phyloP scores from a whole-genome alignment of 768 basidiomycete genomes.

The Boletus insuetus region DNA sequence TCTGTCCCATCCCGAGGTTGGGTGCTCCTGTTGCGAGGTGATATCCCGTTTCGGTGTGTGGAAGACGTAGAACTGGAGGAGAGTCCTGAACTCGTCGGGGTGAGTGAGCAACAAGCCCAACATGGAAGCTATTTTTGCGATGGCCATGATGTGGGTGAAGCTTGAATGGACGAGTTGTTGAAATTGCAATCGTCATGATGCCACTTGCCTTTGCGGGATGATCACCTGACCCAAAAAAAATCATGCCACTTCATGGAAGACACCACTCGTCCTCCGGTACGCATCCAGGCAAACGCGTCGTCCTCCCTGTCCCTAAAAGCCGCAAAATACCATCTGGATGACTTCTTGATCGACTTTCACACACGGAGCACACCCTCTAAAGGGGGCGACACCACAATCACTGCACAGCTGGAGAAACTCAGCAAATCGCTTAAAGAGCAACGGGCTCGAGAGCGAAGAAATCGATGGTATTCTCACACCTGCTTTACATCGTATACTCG shows the following conservation, averaged over 20 bases:
- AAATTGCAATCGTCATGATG: neutral
- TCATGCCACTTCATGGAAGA: slow-evolving; percentile 40
- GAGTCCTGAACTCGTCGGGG: slow-evolving; percentile 77
- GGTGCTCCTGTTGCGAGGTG: slow-evolving; percentile 66
- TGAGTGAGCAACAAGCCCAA: slow-evolving; percentile 70
- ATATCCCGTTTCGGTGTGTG: slow-evolving; percentile 84
- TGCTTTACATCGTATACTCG: neutral
- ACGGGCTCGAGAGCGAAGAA: slow-evolving; percentile 25
- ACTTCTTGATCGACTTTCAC: slow-evolving; percentile 50
- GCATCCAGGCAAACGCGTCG: slow-evolving; percentile 39
- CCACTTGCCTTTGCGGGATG: neutral
- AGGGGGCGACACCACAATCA: slow-evolving; percentile 53
- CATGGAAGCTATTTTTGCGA: slow-evolving; percentile 57
- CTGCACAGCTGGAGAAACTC: slow-evolving; percentile 58
- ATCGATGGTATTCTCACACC: slow-evolving; percentile 1
- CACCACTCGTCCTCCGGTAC: slow-evolving; percentile 45
- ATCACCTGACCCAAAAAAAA: slow-evolving; percentile 8
- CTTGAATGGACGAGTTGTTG: too few species aligned
- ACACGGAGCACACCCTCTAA: slow-evolving; percentile 44
- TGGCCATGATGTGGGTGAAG: slow-evolving; percentile 26
- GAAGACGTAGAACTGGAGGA: slow-evolving; percentile 82
- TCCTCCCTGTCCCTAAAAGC: slow-evolving; percentile 39
- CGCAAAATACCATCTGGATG: slow-evolving; percentile 40
- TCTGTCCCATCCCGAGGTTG: slow-evolving; percentile 85
- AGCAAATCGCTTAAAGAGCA: slow-evolving; percentile 52